phyloP scores from a whole-genome alignment of 2,329 filamentous ascomycete genomes.

The Dactylonectria estremocensis region DNA sequence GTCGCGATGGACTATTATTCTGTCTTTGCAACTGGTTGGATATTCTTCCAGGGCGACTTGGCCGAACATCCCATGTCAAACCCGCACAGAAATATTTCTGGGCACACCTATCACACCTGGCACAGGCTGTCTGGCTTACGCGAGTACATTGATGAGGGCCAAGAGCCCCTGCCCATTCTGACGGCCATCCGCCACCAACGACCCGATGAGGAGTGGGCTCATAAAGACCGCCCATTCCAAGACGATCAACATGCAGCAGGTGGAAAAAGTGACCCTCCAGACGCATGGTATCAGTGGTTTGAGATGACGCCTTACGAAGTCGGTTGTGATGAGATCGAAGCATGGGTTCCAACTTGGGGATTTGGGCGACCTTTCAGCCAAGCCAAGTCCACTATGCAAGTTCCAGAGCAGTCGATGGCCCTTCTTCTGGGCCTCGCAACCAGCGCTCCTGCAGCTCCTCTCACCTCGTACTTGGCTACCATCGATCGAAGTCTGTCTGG shows the following conservation, averaged over 20 bases:
- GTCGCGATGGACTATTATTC: conserved; percentile 31
- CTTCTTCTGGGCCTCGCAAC: conserved; percentile 26
- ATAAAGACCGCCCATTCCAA: conserved; percentile 16
- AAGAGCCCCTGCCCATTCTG: conserved; percentile 26
- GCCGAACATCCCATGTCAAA: conserved; percentile 6
- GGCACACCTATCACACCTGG: conserved; percentile 21
- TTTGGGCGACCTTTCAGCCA: conserved; percentile 26
- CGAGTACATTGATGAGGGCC: conserved; percentile 21
- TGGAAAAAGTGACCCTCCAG: conserved; percentile 12
- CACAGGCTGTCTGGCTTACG: conserved; percentile 18
- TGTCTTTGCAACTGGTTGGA: conserved; percentile 26
- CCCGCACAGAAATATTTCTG: conserved; percentile 1
- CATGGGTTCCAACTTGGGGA: conserved; percentile 31
- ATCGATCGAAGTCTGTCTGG: conserved; percentile 20
- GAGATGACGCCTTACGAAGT: conserved; percentile 31
- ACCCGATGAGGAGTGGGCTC: conserved; percentile 18
- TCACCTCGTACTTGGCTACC: conserved; percentile 24
- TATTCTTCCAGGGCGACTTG: conserved; percentile 26
- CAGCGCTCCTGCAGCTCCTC: conserved; percentile 26
- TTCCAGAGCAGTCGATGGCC: conserved; percentile 27
- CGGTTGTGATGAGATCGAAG: conserved; percentile 26
- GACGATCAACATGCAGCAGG: conserved; percentile 21
- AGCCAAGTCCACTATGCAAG: conserved; percentile 25
- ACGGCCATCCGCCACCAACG: conserved; percentile 29
- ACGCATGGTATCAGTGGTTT: conserved; percentile 32